Evolutionary conservation across 192 early-diverging fungal species (phyloP).

Genomic region (Diversispora epigaea): DNA sequence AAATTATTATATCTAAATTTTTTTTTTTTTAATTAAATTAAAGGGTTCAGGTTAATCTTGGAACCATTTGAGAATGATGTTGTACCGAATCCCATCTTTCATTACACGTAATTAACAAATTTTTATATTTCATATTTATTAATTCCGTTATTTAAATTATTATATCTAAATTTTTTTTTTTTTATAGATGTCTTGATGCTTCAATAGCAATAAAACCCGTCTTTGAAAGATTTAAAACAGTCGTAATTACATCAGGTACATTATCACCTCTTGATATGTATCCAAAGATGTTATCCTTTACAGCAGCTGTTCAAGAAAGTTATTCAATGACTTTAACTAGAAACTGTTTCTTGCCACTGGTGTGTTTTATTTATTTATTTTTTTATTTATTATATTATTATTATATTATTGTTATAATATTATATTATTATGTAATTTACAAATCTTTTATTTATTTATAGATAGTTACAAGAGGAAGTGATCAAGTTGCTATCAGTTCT

Average conservation of each 20-base stretch:
- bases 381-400: not conserved
- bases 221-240: conserved; percentile 92
- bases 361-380: conserved; percentile 31
- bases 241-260: conserved; percentile 99
- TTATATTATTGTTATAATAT: not conserved
- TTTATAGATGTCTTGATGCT: conserved; percentile 85
- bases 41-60: conserved; percentile 86
- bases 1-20: not conserved
- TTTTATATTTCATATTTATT: not conserved
- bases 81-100: conserved; percentile 93
- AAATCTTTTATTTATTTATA: conserved; percentile 19
- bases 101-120: conserved; percentile 63
- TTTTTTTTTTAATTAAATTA: not conserved
- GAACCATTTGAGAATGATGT: conserved; percentile 98
- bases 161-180: not conserved
- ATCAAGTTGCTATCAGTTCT: conserved; percentile 96
- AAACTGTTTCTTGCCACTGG: conserved; percentile 94
- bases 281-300: conserved; percentile 89
- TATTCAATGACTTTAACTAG: conserved; percentile 96
- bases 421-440: not conserved
- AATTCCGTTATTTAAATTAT: not conserved
- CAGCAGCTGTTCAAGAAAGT: conserved; percentile 83
- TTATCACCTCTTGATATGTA: conserved; percentile 98
- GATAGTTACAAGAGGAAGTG: conserved; percentile 93
- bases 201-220: conserved; percentile 95